These are phyloP conservation scores for Pseudogymnoascus sp. DNA, from an alignment of 2,329 filamentous ascomycete genomes.

Conservation along the genomic window DNA sequence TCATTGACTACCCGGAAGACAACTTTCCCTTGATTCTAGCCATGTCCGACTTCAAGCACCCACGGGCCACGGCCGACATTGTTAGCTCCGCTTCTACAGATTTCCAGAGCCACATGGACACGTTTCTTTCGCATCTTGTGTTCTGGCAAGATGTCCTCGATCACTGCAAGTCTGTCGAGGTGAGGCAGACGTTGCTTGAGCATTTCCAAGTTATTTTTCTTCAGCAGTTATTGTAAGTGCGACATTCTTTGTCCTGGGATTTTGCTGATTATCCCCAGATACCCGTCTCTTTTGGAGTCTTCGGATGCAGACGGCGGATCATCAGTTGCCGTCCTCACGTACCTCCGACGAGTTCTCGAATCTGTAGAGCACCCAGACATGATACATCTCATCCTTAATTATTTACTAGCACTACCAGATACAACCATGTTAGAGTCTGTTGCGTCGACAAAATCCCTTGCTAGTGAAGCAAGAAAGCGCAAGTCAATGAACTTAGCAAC, in stretches of 20 bases:
- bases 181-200: slow-evolving; percentile 86
- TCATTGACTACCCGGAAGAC: slow-evolving; percentile 67
- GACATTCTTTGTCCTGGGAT: neutral
- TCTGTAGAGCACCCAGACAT: slow-evolving; percentile 88
- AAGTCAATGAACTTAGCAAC: slow-evolving; percentile 84
- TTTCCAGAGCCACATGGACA: slow-evolving; percentile 80
- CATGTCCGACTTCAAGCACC: slow-evolving; percentile 79
- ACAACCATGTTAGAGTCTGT: slow-evolving; percentile 31
- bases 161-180: slow-evolving; percentile 84
- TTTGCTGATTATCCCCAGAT: slow-evolving; percentile 43
- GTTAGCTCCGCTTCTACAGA: slow-evolving; percentile 65
- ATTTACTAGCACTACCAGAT: slow-evolving; percentile 75
- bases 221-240: slow-evolving; percentile 75
- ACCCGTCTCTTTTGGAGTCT: slow-evolving; percentile 90
- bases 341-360: slow-evolving; percentile 83
- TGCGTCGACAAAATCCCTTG: slow-evolving; percentile 33
- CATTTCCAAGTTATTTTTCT: slow-evolving; percentile 97
- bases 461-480: slow-evolving; percentile 66
- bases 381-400: slow-evolving; percentile 87
- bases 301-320: slow-evolving; percentile 96
- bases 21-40: slow-evolving; percentile 75
- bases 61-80: slow-evolving; percentile 59
- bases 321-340: slow-evolving; percentile 89
- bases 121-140: slow-evolving; percentile 86
- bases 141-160: slow-evolving; percentile 99